phyloP scores from a whole-genome alignment of 805 yeast genomes.

The Ogataea degrootiae region DNA sequence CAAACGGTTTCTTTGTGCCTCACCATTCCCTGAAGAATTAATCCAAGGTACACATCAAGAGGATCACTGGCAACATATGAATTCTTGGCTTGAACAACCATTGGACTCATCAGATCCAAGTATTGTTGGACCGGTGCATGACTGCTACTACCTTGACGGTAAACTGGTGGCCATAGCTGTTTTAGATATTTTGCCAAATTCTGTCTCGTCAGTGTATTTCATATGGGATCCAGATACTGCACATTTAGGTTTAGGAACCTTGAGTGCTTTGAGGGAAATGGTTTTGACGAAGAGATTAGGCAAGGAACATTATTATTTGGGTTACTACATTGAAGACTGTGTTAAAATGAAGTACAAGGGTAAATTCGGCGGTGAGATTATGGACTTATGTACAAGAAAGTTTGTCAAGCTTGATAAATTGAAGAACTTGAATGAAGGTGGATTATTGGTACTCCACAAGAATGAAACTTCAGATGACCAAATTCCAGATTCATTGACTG shows the following conservation, averaged over 20 bases:
- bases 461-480: neutral
- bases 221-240: slow-evolving; percentile 83
- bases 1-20: slow-evolving; percentile 59
- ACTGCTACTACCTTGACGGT: slow-evolving; percentile 63
- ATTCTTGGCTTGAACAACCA: slow-evolving; percentile 33
- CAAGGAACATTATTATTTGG: slow-evolving; percentile 64
- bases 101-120: slow-evolving; percentile 7
- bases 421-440: slow-evolving; percentile 27
- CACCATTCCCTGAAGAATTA: slow-evolving; percentile 45
- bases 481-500: neutral
- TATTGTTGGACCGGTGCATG: slow-evolving; percentile 65
- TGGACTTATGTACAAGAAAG: slow-evolving; percentile 48
- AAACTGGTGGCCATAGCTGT: slow-evolving; percentile 72
- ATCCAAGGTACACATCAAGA: slow-evolving; percentile 3
- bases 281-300: slow-evolving; percentile 44
- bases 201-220: slow-evolving; percentile 80
- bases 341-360: slow-evolving; percentile 78
- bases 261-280: slow-evolving; percentile 71
- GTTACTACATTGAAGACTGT: slow-evolving; percentile 77
- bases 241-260: slow-evolving; percentile 66
- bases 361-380: slow-evolving; percentile 69
- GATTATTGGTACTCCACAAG: slow-evolving; percentile 3
- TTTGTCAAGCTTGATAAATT: slow-evolving; percentile 37
- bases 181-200: slow-evolving; percentile 68
- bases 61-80: slow-evolving; percentile 35